Base-by-base conservation (phyloP, 257 asterid species). In the Solanum appendiculatum region DNA sequence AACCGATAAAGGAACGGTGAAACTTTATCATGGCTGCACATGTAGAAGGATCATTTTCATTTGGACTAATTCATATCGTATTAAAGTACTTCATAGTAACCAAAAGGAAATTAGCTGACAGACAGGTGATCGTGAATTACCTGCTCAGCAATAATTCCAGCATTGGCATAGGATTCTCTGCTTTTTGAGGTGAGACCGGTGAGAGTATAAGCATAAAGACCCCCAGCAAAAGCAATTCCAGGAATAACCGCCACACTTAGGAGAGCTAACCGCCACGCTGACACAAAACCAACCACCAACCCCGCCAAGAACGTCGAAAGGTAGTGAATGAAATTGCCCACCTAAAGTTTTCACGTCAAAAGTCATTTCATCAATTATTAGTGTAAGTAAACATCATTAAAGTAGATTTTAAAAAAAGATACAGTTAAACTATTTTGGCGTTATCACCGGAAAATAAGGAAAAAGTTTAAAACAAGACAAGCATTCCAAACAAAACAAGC, bases 231-330 rank as follows among this genome's bases (percentile, higher is more conserved):
- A 42, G 99, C 99, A 25, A 97, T 97, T 18, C 98, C 99, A 0
- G 99, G 99, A 88, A 97, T 97, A 82, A 97, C 98, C 11, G 99
- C 99, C 92, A 97, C 98, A 86, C 99, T 97, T 46, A 97, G 97
- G 34, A 96, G 92, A 31, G 99, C 99, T 39, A 97, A 92, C 94
- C 91, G 90, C 99, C 99, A 97, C 46, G 99, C 99, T 34, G 99
- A 93, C 88, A 97, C 98, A 84, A 97, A 97, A 89, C 99, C 99
- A 73, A 97, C 99, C 91, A 95, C 99, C 92, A 97, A 90, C 36
- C 99, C 99, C 69, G 99, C 99, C 98, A 96, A 88, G 87, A 97
- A 97, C 0, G 99, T 97, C 18, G 99, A 97, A 15, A 96, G 98
- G 91, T 97, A 97, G 89, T 97, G 99, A 74, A 97, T 95, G 93